phyloP scores from a whole-genome alignment of 768 basidiomycete genomes.

The Naganishia vishniacii region DNA sequence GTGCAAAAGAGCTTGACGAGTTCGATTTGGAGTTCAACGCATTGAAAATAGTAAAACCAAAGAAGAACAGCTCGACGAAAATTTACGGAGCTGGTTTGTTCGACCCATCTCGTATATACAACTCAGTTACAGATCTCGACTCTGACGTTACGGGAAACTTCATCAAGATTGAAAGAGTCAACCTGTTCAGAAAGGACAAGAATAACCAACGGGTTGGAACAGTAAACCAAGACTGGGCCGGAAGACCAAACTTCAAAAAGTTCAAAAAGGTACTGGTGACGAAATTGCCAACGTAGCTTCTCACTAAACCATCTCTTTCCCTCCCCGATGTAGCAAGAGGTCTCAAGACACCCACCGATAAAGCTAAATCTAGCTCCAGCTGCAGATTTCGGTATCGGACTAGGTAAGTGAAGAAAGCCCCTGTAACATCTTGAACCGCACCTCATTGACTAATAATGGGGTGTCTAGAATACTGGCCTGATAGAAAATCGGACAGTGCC shows the following conservation, averaged over 20 bases:
- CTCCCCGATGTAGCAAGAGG: conserved; percentile 10
- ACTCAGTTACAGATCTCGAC: conserved; percentile 39
- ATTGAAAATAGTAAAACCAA: conserved; percentile 40
- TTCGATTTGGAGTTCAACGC: conserved; percentile 47
- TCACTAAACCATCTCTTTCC: neutral
- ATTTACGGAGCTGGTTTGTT: conserved; percentile 12
- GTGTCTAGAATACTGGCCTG: conserved; percentile 27
- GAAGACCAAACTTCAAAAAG: conserved; percentile 47
- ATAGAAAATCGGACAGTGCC: conserved; percentile 1
- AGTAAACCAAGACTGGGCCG: conserved; percentile 23
- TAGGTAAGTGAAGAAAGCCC: neutral
- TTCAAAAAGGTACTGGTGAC: conserved; percentile 43
- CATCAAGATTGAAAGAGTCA: conserved; percentile 42
- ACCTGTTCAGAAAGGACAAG: conserved; percentile 45
- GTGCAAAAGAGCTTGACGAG: conserved; percentile 42
- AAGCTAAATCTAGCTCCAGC: conserved; percentile 19
- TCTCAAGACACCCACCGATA: conserved; percentile 18
- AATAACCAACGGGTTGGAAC: neutral
- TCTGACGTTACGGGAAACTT: conserved; percentile 45
- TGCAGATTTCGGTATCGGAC: conserved; percentile 25
- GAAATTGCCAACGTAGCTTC: neutral
- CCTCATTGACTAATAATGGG: too few relatives aligned
- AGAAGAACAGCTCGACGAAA: conserved; percentile 17
- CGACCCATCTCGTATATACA: conserved; percentile 27
- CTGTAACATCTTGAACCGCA: neutral